Evolutionary conservation across 1,139 yeast species (phyloP), one percentile per base, ranked within the genome.

Genomic region (Saccharomycopsis crataegensis): DNA sequence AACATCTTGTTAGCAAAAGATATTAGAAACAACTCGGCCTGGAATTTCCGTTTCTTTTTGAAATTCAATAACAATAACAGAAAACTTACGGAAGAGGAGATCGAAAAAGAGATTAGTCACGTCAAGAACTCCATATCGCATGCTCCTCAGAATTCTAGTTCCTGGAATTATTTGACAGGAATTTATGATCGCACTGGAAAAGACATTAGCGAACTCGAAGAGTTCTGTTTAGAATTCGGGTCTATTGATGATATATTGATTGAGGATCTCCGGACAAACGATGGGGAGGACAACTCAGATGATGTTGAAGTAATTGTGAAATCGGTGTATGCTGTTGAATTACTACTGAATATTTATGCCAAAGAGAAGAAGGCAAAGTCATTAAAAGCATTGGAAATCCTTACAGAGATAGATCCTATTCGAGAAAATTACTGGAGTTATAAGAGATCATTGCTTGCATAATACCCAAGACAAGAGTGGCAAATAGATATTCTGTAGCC

Each of bases 1-100:
- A 73, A 76, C n/a, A 59, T 60, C 17, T 67, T 79, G 60, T 67
- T 94, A 9, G 67, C 69, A 6, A 63, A 69, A 8, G 99, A 93
- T 67, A 78, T 88, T 22, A 74, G 89, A 62, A 93, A 93, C 69
- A 94, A 93, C 67, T 86, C 96, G 54, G 97, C 96, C 0, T 93
- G 99, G 99, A 78, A 83, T 55, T 95, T 88, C 68, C 75, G 97
- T 53, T 86, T 74, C 70, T 89, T 83, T 62, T 66, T 86, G 40
- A 43, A 38, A 31, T 51, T 65, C 48, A 59, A 60, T 45, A 58
- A 62, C 38, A 43, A 57, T 9, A 58, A 58, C 6, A 59, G 51
- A n/a, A 60, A 54, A n/a, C 57, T 57, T 36, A 63, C 59, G 2
- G 61, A 62, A 43, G 57, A 59, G 22, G 59, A 57, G 8, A 59